phyloP scores from a whole-genome alignment of 805 yeast genomes.

The Wickerhamomyces pijperi region DNA sequence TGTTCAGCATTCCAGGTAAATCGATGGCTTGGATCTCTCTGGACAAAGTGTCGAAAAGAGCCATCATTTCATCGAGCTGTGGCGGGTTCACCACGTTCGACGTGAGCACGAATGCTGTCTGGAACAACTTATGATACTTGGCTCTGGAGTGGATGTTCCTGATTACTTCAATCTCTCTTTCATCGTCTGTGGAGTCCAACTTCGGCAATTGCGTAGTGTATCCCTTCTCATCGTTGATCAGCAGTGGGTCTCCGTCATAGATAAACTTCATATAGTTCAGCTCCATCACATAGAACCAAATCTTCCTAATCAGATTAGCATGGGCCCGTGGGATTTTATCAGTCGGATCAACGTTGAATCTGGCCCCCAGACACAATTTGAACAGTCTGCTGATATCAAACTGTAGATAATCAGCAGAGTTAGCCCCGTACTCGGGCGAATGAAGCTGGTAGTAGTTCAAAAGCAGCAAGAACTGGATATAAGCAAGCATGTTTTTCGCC shows the following conservation, averaged over 20 bases:
- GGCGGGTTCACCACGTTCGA: slow-evolving; percentile 3
- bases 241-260: slow-evolving; percentile 10
- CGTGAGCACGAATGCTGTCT: slow-evolving; percentile 1
- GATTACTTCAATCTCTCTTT: background rate
- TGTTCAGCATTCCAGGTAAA: background rate
- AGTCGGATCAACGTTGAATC: background rate
- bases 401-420: background rate
- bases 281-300: slow-evolving; percentile 7
- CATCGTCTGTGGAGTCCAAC: background rate
- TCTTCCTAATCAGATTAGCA: slow-evolving; percentile 1
- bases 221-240: slow-evolving; percentile 3
- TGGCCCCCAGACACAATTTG: background rate
- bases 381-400: background rate
- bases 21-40: background rate
- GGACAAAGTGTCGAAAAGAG: slow-evolving; percentile 2
- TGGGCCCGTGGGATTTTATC: background rate
- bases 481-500: background rate
- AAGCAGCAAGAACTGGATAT: background rate
- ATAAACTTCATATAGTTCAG: slow-evolving; percentile 8
- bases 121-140: slow-evolving; percentile 1
- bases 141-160: background rate
- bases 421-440: background rate
- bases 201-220: slow-evolving; percentile 6
- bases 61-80: slow-evolving; percentile 3
- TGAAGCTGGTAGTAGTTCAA: background rate